Evolutionary conservation across 345 rosid species (phyloP).

Genomic region (Ceriops decandra): DNA sequence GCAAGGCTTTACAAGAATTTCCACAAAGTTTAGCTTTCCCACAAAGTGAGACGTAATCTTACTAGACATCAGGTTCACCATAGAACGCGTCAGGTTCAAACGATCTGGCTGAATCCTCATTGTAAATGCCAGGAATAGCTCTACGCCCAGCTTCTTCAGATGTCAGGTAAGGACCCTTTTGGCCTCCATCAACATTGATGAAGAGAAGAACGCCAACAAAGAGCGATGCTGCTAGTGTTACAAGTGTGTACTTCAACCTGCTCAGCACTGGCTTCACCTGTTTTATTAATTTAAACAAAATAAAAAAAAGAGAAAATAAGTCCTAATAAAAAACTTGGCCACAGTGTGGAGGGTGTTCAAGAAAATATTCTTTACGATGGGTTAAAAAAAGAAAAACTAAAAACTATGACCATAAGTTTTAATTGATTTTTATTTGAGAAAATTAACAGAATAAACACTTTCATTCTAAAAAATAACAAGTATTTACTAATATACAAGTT

Average conservation of each 20-base stretch:
- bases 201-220: conserved; percentile 45
- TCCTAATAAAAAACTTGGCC: no score
- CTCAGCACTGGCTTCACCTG: conserved; percentile 86
- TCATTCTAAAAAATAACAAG: no score
- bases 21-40: no score
- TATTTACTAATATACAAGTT: no score
- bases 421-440: no score
- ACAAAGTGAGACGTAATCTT: no score
- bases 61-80: conserved; percentile 46
- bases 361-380: no score
- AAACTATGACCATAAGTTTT: no score
- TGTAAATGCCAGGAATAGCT: conserved; percentile 73
- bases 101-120: conserved; percentile 67
- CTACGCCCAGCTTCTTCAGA: conserved; percentile 34
- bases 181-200: conserved; percentile 42
- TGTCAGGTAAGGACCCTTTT: conserved; percentile 27
- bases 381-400: no score
- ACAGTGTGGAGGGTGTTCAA: no score
- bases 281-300: neutral
- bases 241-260: conserved; percentile 71
- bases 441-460: no score
- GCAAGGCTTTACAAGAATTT: no score
- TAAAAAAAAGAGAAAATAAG: neutral
- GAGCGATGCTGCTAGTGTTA: conserved; percentile 60
- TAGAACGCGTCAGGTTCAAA: conserved; percentile 92